Conservation (phyloP, 1,284 basidiomycete species). For the Microbotryomycetes sp. region DNA sequence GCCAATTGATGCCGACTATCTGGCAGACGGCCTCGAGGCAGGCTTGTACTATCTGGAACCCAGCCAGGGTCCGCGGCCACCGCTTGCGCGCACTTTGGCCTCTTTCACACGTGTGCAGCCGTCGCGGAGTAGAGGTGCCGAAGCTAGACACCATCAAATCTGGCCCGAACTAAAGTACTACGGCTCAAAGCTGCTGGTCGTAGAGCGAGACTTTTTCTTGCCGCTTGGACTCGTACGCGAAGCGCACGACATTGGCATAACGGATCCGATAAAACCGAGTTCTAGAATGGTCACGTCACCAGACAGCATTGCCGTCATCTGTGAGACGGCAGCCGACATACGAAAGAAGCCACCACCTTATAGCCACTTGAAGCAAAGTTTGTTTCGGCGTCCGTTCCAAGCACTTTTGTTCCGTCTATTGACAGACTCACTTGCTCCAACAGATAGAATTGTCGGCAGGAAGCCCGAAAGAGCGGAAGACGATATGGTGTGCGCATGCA, state of each 20-base stretch:
- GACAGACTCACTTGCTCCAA: conserved; percentile 11
- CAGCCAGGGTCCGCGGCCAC: too few species aligned
- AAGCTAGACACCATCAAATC: too few species aligned
- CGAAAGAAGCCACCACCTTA: conserved; percentile 39
- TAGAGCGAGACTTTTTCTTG: conserved; percentile 40
- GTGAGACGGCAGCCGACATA: not conserved
- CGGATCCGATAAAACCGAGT: not conserved
- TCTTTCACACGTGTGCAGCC: too few species aligned
- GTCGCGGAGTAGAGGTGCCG: too few species aligned
- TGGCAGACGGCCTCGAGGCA: not conserved
- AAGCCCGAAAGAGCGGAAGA: conserved; percentile 10
- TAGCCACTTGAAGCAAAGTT: conserved; percentile 38
- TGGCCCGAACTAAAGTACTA: conserved; percentile 10
- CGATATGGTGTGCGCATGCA: conserved; percentile 42
- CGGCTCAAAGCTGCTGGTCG: conserved; percentile 14
- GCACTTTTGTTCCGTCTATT: too few species aligned
- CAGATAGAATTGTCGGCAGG: conserved; percentile 21
- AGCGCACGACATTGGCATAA: conserved; percentile 32
- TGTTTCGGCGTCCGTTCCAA: too few species aligned
- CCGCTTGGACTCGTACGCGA: conserved; percentile 42
- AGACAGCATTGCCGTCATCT: too few species aligned
- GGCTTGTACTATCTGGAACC: not conserved
- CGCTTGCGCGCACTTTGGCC: too few species aligned
- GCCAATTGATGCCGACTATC: too few species aligned
- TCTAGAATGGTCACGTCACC: too few species aligned